Base-by-base conservation (phyloP, 176 grass and related monocot genomes). In the Rhipidocladum racemiflorum region DNA sequence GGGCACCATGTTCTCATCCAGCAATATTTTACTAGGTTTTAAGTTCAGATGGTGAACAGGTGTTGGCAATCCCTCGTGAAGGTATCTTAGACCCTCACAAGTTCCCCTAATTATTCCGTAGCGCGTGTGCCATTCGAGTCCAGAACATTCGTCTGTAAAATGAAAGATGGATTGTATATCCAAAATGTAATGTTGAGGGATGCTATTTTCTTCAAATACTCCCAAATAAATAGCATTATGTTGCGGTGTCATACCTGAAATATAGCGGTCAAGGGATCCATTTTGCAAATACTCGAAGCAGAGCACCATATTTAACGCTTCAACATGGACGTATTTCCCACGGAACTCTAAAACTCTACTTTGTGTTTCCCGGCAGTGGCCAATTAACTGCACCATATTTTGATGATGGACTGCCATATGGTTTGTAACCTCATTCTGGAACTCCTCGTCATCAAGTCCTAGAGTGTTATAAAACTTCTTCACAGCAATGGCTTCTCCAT, bases 321-420 rank as follows among this genome's bases (percentile, higher is more conserved):
- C 7, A 20, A 24, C 45, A 32, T 1, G 0, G 48, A 51, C 25
- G 5, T 2, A 0, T 17, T 1, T 32, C 20, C 69, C 69, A 4
- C 12, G 8, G 0, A 0, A 0, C 0, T 34, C 25, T 0, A 11
- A 0, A 72, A 4, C 0, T 2, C 5, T 1, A 1, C 1, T 0
- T 20, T 3, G 9, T 30, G 45, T 9, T 20, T 51, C 69, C 9
- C 20, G 10, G 16, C 69, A 51, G 69, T 72, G 51, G 3, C 69
- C 69, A 7, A 51, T 4, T 32, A 72, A 51, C 7, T 18, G 15
- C 18, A 72, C 45, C 4, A 72, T 51, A 6, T 72, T 72, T 72
- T 12, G 0, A 51, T 72, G 69, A 7, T 72, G 3, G 7, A 72
- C 6, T 11, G 3, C 32, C 1, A 1, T 8, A 72, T 21, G 25